Base-by-base conservation (phyloP, 768 basidiomycete genomes). In the Hericium alpestre region DNA sequence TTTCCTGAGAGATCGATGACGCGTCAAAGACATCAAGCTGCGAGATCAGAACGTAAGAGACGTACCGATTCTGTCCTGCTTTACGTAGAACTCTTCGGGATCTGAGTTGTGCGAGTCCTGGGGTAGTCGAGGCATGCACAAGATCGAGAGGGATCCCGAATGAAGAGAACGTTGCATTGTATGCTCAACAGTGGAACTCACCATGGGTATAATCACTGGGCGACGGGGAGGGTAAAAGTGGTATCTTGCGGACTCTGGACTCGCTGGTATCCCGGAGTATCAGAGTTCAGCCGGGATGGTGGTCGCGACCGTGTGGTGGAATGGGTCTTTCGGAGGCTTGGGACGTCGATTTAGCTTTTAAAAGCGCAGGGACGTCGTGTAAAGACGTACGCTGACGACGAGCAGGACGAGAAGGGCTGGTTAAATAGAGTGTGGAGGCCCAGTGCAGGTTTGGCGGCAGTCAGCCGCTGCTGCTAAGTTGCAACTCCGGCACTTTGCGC, bases 1-100 rank as follows among this genome's bases (percentile, higher is more conserved):
- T 99, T 97, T 60, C 94, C 95, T 96, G 65, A 49, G 41, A 56
- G 59, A 38, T 51, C 43, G 50, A 63, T 53, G 47, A 61, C 55
- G 50, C 48, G 52, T 55, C 49, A 47, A 23, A 48, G 57, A 57
- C 52, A 43, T 27, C 23, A 39, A 47, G 32, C 27, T 37, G 46
- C 54, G 57, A 38, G 38, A 12, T 8, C 53, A 51, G 53, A 59
- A 38, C 55, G 66, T 61, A 55, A 60, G 38, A 32, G 38, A 70
- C 77, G 46, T 63, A 95, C 95, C 95, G 66, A 99, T 97, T 70
- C 93, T 83, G 71, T 96, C 90, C 75, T 99, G 95, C 70, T 87
- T 91, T 61, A 97, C 93, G 71, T 96, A 99, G 67, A 93, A 82
- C 65, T 94, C 93, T 71, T 97, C 94, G 57, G 95, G 95, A 76